Base-by-base conservation (phyloP, 805 yeast species). In the Metschnikowia shivogae region DNA sequence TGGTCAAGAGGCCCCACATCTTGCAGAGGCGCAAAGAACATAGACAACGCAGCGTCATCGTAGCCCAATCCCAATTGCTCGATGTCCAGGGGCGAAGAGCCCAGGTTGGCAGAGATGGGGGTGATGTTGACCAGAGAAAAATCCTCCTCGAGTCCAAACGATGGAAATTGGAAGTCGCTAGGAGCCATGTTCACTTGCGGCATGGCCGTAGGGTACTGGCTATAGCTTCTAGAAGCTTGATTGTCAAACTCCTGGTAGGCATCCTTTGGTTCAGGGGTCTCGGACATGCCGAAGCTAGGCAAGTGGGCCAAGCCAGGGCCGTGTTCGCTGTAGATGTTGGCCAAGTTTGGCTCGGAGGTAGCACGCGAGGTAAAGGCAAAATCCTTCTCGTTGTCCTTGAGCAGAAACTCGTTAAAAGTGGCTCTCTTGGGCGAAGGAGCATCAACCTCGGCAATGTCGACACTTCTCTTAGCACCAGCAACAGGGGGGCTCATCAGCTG, bases 261-360 rank as follows among this genome's bases (percentile, higher is more conserved):
- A 2, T 22, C 8, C 26, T 22, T 22, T 22, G 26, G 8, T 22
- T 22, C 26, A 5, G 26, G 26, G 8, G 26, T 22, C 26, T 22
- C 26, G 26, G 26, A 2, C 26, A 3, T 22, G 8, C 26, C 26
- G 8, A 22, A 22, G 8, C 26, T 22, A 4, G 26, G 26, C 1
- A 22, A 22, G 26, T 22, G 26, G 26, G 6, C 26, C 26, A 42
- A 12, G 39, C 45, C 43, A 3, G 47, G 47, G 2, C 43, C 47
- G 5, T 33, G 30, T 17, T 26, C 39, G 12, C 35, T 26, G 24
- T 33, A 48, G 5, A 45, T 29, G 38, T 19, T 26, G 19, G 32
- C 36, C 43, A 57, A 42, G 56, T 54, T 55, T 14, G 60, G 60
- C 11, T 46, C 56, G 1, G 58, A 54, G 9, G 50, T 45, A 24